Evolutionary conservation across 1,139 yeast genomes (phyloP), one percentile per base, ranked within the genome.

Genomic region (Spencermartinsiella ligniputridi): DNA sequence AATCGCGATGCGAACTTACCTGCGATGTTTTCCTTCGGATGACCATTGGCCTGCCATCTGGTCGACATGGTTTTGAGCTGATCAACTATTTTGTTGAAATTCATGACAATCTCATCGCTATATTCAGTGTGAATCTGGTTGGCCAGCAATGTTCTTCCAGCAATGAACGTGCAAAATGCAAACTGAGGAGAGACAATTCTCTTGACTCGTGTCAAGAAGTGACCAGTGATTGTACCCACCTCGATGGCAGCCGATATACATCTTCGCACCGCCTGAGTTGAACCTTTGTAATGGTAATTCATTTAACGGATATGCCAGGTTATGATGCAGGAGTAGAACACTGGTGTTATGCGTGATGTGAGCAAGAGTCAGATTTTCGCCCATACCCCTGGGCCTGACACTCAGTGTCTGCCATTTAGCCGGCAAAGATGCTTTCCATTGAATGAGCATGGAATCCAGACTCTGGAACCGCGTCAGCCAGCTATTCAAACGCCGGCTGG

Each of bases 321-420:
- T 48, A 34, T 56, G 60, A 38, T 56, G 60, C 3, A 56, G 49
- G 15, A 56, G 45, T 13, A 55, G 43, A 13, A 56, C 58, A 34
- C 51, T 46, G 3, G 59, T 54, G 36, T 56, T 56, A 41, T 55
- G 59, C 3, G 57, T 54, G 25, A 55, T 48, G 43, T 56, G 60
- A 2, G 60, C 60, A 4, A 56, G 49, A 2, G 58, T 53, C 39
- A 56, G 39, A 36, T 56, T 56, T 35, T 54, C 56, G 41, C 56
- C 60, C 45, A 53, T 45, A 11, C 11, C 25, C 19, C 37, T 40
- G 3, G 44, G 37, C 16, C 34, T 39, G 9, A 44, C 47, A 6
- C 45, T 43, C 13, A 44, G 39, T 5, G 40, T 39, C 29, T 20
- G n/a, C 55, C 56, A 52, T 34, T 45, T 44, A 17, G 40, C 46